phyloP scores from a whole-genome alignment of 371 early-diverging fungal species.

The Saksenaea vasiformis region DNA sequence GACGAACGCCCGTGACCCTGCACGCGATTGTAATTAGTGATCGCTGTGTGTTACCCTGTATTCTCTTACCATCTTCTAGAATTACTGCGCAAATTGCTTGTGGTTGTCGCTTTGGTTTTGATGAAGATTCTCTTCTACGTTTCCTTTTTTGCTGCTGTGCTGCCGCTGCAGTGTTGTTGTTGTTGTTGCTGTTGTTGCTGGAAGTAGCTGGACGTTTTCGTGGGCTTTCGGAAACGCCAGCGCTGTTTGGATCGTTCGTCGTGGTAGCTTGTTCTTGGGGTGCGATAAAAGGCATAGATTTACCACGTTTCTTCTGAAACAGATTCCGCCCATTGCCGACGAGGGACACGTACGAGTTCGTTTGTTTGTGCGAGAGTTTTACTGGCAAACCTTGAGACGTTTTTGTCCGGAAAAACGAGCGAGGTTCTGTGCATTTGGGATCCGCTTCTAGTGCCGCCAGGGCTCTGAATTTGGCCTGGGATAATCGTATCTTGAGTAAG shows the following conservation, averaged over 20 bases:
- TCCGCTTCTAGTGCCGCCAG: conserved; percentile 19
- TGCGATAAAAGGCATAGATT: neutral
- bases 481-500: conserved; percentile 24
- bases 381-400: neutral
- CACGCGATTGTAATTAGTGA: neutral
- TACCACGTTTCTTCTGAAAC: conserved; percentile 4
- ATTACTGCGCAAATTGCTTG: neutral
- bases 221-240: neutral
- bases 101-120: neutral
- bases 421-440: neutral
- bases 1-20: conserved; percentile 20
- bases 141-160: neutral
- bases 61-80: conserved; percentile 9
- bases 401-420: neutral
- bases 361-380: conserved; percentile 4
- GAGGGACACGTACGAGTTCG: neutral
- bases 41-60: neutral
- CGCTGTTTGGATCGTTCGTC: neutral
- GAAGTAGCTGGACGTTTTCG: neutral
- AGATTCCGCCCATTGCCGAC: conserved; percentile 27
- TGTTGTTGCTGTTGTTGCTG: too few species aligned
- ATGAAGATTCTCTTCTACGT: neutral
- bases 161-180: neutral
- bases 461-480: conserved; percentile 24
- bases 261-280: conserved; percentile 6